Conservation (phyloP, 345 rosid species). For the Brassica nigra region DNA sequence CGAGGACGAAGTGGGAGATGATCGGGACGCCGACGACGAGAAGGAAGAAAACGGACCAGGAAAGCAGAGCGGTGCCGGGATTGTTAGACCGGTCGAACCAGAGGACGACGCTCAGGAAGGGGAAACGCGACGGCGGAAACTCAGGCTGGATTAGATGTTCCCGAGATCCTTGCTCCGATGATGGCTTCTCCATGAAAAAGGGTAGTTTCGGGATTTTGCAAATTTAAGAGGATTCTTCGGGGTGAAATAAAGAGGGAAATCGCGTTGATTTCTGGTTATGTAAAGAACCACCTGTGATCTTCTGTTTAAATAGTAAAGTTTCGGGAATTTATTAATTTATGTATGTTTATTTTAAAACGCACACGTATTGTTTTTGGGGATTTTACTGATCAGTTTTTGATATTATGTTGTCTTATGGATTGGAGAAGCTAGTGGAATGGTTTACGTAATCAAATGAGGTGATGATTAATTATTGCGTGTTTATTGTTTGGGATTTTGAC, state of each 20-base stretch:
- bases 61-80: slow-evolving; percentile 50
- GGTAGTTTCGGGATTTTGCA: not conserved
- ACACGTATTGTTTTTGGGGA: slow-evolving; percentile 6
- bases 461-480: not conserved
- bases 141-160: slow-evolving; percentile 31
- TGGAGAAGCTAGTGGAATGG: not conserved
- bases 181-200: slow-evolving; percentile 29
- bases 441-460: slow-evolving; percentile 2
- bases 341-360: not conserved
- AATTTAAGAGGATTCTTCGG: slow-evolving; percentile 4
- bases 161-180: slow-evolving; percentile 39
- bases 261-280: slow-evolving; percentile 19
- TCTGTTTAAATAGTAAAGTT: slow-evolving; percentile 24
- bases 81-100: slow-evolving; percentile 67
- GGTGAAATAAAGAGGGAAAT: not conserved
- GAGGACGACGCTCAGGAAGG: slow-evolving; percentile 34
- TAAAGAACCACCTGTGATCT: slow-evolving; percentile 13
- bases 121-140: slow-evolving; percentile 19
- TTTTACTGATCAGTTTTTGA: slow-evolving; percentile 4
- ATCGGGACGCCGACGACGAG: slow-evolving; percentile 63
- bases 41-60: slow-evolving; percentile 74
- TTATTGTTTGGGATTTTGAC: not conserved
- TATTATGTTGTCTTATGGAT: not conserved
- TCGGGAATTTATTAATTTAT: not conserved
- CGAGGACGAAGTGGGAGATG: slow-evolving; percentile 67